These are phyloP conservation scores for Alternaria atra DNA, from an alignment of 2,329 filamentous ascomycete genomes.

Conservation along the genomic window DNA sequence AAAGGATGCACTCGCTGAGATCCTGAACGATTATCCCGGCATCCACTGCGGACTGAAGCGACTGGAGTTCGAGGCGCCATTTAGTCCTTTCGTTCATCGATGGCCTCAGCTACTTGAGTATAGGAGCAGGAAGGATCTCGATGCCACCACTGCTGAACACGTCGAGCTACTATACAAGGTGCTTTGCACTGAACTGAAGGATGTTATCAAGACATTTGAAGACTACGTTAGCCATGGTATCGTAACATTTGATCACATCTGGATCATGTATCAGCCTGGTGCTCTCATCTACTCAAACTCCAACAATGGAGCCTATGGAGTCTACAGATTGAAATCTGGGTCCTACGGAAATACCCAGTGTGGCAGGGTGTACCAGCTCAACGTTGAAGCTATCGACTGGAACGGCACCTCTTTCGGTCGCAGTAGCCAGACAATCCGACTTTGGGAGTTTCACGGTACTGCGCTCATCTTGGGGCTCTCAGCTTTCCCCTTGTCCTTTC, in stretches of 20 bases:
- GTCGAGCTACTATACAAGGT: slow-evolving; percentile 49
- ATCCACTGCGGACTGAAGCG: slow-evolving; percentile 67
- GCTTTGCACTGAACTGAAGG: slow-evolving; percentile 50
- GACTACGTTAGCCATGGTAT: slow-evolving; percentile 50
- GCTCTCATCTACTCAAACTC: slow-evolving; percentile 32
- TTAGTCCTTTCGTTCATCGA: slow-evolving; percentile 71
- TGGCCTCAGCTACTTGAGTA: slow-evolving; percentile 57
- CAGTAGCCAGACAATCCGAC: slow-evolving; percentile 26
- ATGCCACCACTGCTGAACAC: slow-evolving; percentile 44
- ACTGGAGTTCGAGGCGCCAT: slow-evolving; percentile 68
- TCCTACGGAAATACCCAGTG: slow-evolving; percentile 32
- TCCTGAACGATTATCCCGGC: slow-evolving; percentile 68
- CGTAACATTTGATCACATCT: slow-evolving; percentile 52
- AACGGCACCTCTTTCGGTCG: slow-evolving; percentile 45
- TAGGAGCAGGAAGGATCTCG: slow-evolving; percentile 24
- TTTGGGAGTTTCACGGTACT: slow-evolving; percentile 72
- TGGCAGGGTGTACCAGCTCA: slow-evolving; percentile 33
- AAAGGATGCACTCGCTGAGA: slow-evolving; percentile 63
- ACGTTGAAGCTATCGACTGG: slow-evolving; percentile 41
- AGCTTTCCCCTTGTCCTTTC: slow-evolving; percentile 80
- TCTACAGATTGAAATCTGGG: slow-evolving; percentile 30
- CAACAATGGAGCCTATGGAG: slow-evolving; percentile 32
- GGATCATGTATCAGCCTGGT: slow-evolving; percentile 54
- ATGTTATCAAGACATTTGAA: slow-evolving; percentile 49
- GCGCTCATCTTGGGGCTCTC: slow-evolving; percentile 79